Evolutionary conservation across 2,329 filamentous ascomycete species (phyloP).

Genomic region (Ceratocystis ficicola): DNA sequence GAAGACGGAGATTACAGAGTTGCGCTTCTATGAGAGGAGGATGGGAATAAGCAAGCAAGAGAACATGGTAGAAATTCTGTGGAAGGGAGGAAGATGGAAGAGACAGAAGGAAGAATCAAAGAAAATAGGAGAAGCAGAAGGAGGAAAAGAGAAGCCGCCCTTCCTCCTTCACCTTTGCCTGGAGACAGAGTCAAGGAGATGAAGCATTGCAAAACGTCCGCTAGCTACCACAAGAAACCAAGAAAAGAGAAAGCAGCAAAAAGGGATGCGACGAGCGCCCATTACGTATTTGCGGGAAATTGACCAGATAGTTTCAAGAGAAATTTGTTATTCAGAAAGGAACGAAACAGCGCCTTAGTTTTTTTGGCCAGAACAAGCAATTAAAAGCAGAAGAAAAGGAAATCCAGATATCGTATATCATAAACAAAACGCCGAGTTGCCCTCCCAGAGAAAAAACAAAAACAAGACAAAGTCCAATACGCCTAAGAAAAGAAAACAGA

Average conservation of each 20-base stretch:
- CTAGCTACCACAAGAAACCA: not conserved
- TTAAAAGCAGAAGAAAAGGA: constrained; percentile 2
- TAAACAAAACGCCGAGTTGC: constrained; percentile 20
- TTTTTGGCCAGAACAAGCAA: constrained; percentile 4
- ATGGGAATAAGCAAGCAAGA: not conserved
- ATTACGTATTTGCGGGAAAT: not conserved
- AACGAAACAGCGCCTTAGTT: constrained; percentile 9
- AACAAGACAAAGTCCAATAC: not conserved
- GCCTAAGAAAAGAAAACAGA: not conserved
- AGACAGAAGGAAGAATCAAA: not conserved
- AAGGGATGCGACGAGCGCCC: too few relatives aligned
- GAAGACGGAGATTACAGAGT: constrained; percentile 5
- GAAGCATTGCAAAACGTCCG: not conserved
- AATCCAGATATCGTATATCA: constrained; percentile 21
- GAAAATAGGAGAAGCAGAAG: not conserved
- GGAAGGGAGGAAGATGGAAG: not conserved
- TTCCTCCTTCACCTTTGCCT: too few relatives aligned
- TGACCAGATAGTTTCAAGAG: not conserved
- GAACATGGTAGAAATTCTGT: not conserved
- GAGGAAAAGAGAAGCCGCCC: not conserved
- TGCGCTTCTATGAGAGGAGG: not conserved
- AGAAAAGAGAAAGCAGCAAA: not conserved
- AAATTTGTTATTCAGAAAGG: not conserved
- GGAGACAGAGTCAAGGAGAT: too few relatives aligned
- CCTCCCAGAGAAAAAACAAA: not conserved